phyloP scores from a whole-genome alignment of 768 basidiomycete genomes.

The Podaxis carcinomalis region DNA sequence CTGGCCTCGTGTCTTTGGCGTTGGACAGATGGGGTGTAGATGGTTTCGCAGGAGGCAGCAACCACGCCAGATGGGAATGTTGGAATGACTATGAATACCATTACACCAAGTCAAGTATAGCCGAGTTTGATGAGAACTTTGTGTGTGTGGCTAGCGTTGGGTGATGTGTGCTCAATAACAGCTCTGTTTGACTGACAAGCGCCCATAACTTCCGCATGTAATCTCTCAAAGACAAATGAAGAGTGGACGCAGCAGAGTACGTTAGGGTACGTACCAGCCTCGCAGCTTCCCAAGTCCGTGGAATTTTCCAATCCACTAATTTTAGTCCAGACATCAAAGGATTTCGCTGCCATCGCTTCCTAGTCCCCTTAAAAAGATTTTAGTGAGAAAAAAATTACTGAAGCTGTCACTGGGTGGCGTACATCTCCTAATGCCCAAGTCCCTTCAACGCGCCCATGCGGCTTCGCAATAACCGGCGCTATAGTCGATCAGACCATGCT shows the following conservation, averaged over 20 bases:
- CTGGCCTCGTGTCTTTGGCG: not conserved
- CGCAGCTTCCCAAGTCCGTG: not conserved
- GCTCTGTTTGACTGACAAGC: not conserved
- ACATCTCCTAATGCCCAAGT: not conserved
- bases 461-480: no score
- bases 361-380: not conserved
- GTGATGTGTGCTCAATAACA: not conserved
- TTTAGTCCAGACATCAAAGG: not conserved
- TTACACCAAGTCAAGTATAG: not conserved
- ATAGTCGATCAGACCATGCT: no score
- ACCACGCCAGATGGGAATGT: not conserved
- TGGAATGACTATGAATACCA: not conserved
- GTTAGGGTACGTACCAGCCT: not conserved
- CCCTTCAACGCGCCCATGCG: not conserved
- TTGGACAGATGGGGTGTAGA: not conserved
- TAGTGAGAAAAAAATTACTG: not conserved
- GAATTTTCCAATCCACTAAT: not conserved
- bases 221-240: not conserved
- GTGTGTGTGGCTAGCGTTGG: no score
- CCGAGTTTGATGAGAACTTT: not conserved
- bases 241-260: not conserved
- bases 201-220: not conserved
- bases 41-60: not conserved
- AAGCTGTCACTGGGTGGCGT: not conserved
- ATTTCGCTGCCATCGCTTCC: not conserved